Evolutionary conservation across 202 grass and related monocot species (phyloP), one percentile per base, ranked within the genome.

Genomic region (Miscanthus sacchariflorus): DNA sequence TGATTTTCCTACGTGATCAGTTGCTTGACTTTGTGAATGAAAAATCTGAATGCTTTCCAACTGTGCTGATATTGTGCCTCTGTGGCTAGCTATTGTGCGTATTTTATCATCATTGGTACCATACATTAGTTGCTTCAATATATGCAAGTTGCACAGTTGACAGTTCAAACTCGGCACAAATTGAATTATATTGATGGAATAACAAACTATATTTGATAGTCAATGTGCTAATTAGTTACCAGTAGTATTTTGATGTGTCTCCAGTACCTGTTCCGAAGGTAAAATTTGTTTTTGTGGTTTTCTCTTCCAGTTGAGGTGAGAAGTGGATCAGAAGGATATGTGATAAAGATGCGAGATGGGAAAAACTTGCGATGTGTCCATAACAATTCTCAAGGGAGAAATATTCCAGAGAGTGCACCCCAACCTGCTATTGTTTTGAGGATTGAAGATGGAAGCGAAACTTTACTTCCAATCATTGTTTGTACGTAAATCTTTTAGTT

Each of bases 341-440:
- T 98, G 74, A 95, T 98, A 86, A 95, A 96, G 86, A 98, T 98
- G 96, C 85, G 89, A 79, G 96, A 96, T 87, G 96, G 96, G 80
- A 91, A 79, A 80, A 89, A 94, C 72, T 76, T 98, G 74, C 91
- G 82, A 76, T 98, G 96, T 82, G 85, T 93, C 43, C 94, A 96
- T 77, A 96, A 91, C 70, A 95, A 89, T 79, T 80, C 85, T 64
- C 96, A 95, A 81, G 96, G 92, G 27, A 93, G 93, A 77, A 91
- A 88, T 70, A 75, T 94, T 79, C 93, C 89, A 64, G 96, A 98
- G 76, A 95, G 95, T 71, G 90, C 91, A 58, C 89, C 93, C 24
- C 96, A 98, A 80, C 93, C 93, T 74, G 93, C 93, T 79, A 96
- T 98, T 89, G 93, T 98, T 71, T 87, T 98, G 81, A 98, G 88